Conservation (phyloP, 495 filamentous ascomycete genomes). For the Penicillium herquei region DNA sequence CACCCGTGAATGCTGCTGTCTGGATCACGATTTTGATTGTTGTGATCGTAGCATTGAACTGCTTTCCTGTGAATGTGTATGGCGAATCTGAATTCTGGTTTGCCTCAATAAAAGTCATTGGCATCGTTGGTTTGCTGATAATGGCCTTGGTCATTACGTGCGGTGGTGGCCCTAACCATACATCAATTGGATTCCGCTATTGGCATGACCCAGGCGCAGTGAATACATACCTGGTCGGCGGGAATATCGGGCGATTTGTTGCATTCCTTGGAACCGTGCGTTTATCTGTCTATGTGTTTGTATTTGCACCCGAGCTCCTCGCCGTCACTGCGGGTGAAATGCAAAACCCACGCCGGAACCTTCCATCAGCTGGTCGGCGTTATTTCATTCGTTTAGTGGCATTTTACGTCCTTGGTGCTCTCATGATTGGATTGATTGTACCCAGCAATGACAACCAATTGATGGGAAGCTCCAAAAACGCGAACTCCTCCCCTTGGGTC, state of each 20-base stretch:
- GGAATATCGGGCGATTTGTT: slow-evolving; percentile 24
- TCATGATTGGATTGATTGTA: slow-evolving; percentile 44
- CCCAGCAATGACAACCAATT: slow-evolving; percentile 48
- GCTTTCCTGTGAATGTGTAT: slow-evolving; percentile 63
- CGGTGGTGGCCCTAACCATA: slow-evolving; percentile 48
- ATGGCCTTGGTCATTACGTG: slow-evolving; percentile 66
- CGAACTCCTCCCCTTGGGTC: slow-evolving; percentile 55
- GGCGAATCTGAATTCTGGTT: slow-evolving; percentile 75
- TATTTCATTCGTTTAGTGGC: slow-evolving; percentile 43
- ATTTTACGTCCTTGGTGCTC: slow-evolving; percentile 58
- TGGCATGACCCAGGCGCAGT: slow-evolving; percentile 69
- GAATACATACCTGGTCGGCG: slow-evolving; percentile 21
- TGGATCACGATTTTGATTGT: slow-evolving; percentile 70
- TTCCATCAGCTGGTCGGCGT: not conserved
- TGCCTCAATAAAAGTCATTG: slow-evolving; percentile 37
- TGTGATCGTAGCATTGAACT: slow-evolving; percentile 61
- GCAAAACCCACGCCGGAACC: slow-evolving; percentile 49
- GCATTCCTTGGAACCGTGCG: slow-evolving; percentile 10
- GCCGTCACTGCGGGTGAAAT: slow-evolving; percentile 58
- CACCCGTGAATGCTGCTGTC: slow-evolving; percentile 39
- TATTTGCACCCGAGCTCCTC: slow-evolving; percentile 46
- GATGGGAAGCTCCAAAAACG: slow-evolving; percentile 13
- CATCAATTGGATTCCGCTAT: slow-evolving; percentile 64
- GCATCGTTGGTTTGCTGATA: slow-evolving; percentile 31
- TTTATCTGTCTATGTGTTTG: slow-evolving; percentile 55